phyloP scores from a whole-genome alignment of 495 filamentous ascomycete species.

The Xylaria flabelliformis region DNA sequence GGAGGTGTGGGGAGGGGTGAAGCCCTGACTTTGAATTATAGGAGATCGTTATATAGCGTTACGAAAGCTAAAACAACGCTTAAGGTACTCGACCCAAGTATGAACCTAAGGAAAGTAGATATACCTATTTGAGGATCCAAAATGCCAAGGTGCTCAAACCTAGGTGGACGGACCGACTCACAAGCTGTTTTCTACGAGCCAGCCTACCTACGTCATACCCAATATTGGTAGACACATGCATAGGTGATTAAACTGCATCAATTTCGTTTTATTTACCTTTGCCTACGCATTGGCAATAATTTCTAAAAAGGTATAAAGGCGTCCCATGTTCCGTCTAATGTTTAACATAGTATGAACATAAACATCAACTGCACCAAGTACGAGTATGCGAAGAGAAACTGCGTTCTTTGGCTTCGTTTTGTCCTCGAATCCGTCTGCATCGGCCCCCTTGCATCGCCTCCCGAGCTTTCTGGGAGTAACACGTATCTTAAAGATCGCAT shows the following conservation, averaged over 20 bases:
- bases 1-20: neutral
- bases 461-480: conserved; percentile 82
- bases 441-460: conserved; percentile 64
- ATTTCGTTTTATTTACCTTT: neutral
- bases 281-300: neutral
- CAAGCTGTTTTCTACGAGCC: neutral
- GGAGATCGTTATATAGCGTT: neutral
- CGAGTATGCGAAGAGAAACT: conserved; percentile 94
- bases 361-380: conserved; percentile 93
- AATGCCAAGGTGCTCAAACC: conserved; percentile 2
- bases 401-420: conserved; percentile 86
- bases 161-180: neutral
- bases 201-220: neutral
- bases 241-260: neutral
- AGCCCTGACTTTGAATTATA: neutral
- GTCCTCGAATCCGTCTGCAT: conserved; percentile 76
- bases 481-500: conserved; percentile 96
- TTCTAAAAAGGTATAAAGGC: neutral
- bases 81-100: neutral
- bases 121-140: neutral
- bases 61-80: neutral
- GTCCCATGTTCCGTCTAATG: conserved; percentile 36
- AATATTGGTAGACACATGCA: neutral
- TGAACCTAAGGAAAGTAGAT: neutral
- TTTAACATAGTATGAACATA: conserved; percentile 82